A percentile compares a stretch with the other conserved stretches of the same genome.
Evolutionary conservation across 108 stramenopile species (phyloP).

Genomic region (Discostella stelligeroides): DNA sequence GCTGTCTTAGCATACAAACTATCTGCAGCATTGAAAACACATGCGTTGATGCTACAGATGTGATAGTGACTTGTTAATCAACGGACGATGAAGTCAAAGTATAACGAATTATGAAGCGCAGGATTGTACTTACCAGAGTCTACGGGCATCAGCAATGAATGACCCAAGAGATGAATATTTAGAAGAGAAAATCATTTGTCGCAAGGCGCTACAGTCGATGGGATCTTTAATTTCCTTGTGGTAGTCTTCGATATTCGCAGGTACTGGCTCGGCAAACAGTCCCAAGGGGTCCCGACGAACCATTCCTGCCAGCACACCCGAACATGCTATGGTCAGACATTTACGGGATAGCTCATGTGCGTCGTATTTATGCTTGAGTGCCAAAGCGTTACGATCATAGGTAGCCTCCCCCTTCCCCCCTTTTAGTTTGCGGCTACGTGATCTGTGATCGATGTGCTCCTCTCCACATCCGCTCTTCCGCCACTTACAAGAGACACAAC

Average conservation of each 20-base stretch:
- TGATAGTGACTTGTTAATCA: too few species aligned
- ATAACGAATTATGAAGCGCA: too few species aligned
- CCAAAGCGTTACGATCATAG: constrained; percentile 32
- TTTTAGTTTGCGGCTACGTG: constrained; percentile 20
- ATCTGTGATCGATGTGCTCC: constrained; percentile 8
- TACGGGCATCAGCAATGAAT: constrained; percentile 64
- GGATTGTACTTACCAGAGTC: constrained; percentile 47
- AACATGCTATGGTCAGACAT: constrained; percentile 64
- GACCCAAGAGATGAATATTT: constrained; percentile 73
- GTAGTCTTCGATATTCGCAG: constrained; percentile 63
- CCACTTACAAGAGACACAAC: constrained; percentile 14
- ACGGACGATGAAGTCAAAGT: too few species aligned
- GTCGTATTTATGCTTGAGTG: constrained; percentile 60
- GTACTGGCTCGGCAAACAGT: constrained; percentile 81
- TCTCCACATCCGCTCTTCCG: constrained; percentile 17
- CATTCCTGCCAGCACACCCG: constrained; percentile 69
- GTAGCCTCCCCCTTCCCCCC: constrained; percentile 3
- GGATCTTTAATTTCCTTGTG: constrained; percentile 65
- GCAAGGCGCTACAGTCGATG: constrained; percentile 77
- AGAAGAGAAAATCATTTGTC: constrained; percentile 54
- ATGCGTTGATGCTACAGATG: constrained; percentile 51
- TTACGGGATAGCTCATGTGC: constrained; percentile 58
- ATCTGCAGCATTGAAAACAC: constrained; percentile 75
- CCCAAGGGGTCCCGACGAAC: constrained; percentile 78
- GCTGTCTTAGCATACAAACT: constrained; percentile 79